These are phyloP conservation scores for Sarocladiaceae sp. DNA, from an alignment of 2,329 filamentous ascomycete genomes.

Conservation along the genomic window DNA sequence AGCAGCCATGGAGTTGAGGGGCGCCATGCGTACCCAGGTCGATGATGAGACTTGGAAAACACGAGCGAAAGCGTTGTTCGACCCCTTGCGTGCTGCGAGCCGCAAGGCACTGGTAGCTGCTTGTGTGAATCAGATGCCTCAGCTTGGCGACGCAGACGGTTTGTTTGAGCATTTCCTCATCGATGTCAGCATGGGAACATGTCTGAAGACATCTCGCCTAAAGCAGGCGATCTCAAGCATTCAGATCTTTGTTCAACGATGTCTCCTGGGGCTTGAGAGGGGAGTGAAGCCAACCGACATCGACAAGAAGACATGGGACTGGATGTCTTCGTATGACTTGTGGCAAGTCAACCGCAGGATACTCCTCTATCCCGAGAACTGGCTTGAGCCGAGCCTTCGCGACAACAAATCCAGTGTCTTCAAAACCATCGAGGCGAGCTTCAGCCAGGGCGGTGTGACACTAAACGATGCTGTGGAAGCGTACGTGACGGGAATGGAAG, in stretches of 20 bases:
- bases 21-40: too few species aligned
- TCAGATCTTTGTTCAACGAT: constrained; percentile 14
- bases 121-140: too few species aligned
- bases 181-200: constrained; percentile 12
- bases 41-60: too few species aligned
- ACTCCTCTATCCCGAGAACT: constrained; percentile 12
- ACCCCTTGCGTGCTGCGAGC: too few species aligned
- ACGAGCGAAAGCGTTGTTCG: too few species aligned
- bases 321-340: constrained; percentile 5
- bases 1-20: too few species aligned
- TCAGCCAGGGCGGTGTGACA: constrained; percentile 6
- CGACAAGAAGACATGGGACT: constrained; percentile 1
- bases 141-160: constrained; percentile 8
- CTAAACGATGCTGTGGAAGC: background rate
- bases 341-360: constrained; percentile 12
- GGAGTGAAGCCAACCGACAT: background rate
- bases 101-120: too few species aligned
- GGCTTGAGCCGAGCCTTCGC: constrained; percentile 10
- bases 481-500: constrained; percentile 3
- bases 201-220: constrained; percentile 13
- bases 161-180: constrained; percentile 13
- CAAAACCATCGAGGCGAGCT: constrained; percentile 3
- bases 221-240: constrained; percentile 14
- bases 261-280: constrained; percentile 11
- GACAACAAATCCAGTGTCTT: constrained; percentile 9